Base-by-base conservation (phyloP, 768 basidiomycete genomes). In the Hydnomerulius pinastri region DNA sequence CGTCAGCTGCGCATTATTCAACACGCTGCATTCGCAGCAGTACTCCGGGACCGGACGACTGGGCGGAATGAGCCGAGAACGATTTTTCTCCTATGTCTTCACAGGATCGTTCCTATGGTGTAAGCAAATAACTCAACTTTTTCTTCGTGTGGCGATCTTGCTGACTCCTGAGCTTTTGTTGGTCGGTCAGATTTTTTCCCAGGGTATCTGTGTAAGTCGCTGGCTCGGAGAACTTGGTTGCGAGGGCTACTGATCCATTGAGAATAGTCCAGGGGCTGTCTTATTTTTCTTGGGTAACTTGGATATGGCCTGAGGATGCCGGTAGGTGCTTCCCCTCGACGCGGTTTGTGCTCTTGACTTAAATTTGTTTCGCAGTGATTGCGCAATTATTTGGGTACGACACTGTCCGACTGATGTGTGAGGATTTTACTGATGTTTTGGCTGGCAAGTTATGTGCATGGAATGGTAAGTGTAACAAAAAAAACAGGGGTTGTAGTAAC, bases 31-130 rank as follows among this genome's bases (percentile, higher is more conserved):
- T 67, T 82, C 83, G 0, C 79, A 83, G 46, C 70, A 77, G 47
- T 87, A 87, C 55, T 74, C 81, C 3, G 87, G 87, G 39, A 77
- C 78, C 15, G 84, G 86, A 12, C 75, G 68, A 24, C 74, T 77
- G 32, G 79, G 81, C 3, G 87, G 87, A 30, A 70, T 92, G 37
- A 82, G 79, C 54, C 82, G 92, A 47, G 86, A 88, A 64, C 77
- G 82, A 6, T 93, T 91, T 75, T 92, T 92, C 76, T 55, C 82
- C 50, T 82, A 78, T 59, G 80, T 76, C 4, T 86, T 87, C 62
- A 47, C 74, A 2, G 79, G 67, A 21, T 83, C 83, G 11, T 75
- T 73, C 29, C 56, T 71, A 33, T 91, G 86, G 86, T 85, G 80
- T 81, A 60, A 59, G 78, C 65, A 13, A 8, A 20, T 23, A 13